Base-by-base conservation (phyloP, 169 alveolate species). In the Plasmodium berghei region DNA sequence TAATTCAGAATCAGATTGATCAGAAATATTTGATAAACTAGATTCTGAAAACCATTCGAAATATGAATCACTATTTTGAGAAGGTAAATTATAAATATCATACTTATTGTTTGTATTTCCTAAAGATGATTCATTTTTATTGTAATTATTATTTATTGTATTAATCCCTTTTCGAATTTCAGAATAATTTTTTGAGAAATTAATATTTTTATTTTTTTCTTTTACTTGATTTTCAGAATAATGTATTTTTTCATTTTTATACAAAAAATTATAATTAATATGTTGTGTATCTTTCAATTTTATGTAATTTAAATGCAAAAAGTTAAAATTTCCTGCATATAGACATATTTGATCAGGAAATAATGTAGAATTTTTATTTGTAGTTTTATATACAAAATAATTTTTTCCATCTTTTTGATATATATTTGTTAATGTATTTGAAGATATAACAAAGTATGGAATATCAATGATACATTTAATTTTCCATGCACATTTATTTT, bases 361-460 rank as follows among this genome's bases (percentile, higher is more conserved):
- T 28, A 86, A 34, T 86, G 46, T 71, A 9, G 64, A 54, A 1
- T 20, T 6, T 20, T 72, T 59, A 42, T 71, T 86, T 9, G 75
- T 71, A 10, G 91, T 58, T 42, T 86, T 86, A 55, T 86, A 86
- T 45, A 86, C 40, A 49, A 86, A 86, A 49, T 34, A 86, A 40
- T 86, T 86, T 8, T 42, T 52, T 42, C 61, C 49, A 40, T 34
- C 6, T n/a, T 55, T 56, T 34, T 86, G 87, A 42, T 86, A 70
- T 5, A 86, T 63, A 45, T 62, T 28, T 52, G 61, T 61, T 59
- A 86, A 61, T 12, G 77, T 86, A 16, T 86, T 86, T n/a, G 91
- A 86, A 2, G 91, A 86, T 45, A 86, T 86, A 64, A 86, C 75
- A 71, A 86, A 61, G 54, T 71, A 86, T 6, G 91, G 91, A 5